Conservation (phyloP, 2,329 filamentous ascomycete genomes). For the Scedosporium boydii region DNA sequence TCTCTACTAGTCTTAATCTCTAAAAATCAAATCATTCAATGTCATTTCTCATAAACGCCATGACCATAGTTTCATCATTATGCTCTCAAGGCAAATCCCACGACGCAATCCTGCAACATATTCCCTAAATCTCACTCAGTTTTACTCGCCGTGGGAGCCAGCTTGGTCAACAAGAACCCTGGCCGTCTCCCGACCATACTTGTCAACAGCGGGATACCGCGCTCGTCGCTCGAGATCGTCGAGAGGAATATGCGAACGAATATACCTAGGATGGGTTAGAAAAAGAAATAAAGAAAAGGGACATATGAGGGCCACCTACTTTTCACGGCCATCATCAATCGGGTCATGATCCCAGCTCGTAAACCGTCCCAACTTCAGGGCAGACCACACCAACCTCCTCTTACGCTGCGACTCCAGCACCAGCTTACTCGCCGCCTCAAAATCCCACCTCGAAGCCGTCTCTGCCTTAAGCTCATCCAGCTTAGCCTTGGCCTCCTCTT, state of each 20-base stretch:
- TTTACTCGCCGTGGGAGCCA: conserved; percentile 32
- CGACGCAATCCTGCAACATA: too few species aligned
- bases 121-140: too few species aligned
- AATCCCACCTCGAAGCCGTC: conserved; percentile 69
- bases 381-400: conserved; percentile 68
- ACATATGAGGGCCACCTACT: conserved; percentile 32
- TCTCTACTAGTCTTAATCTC: not conserved
- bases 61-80: not conserved
- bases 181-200: conserved; percentile 38
- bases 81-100: not conserved
- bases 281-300: conserved; percentile 7
- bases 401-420: conserved; percentile 72
- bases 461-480: conserved; percentile 64
- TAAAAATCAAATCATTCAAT: not conserved
- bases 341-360: conserved; percentile 84
- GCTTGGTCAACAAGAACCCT: conserved; percentile 31
- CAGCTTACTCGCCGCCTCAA: conserved; percentile 63
- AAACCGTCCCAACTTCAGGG: conserved; percentile 65
- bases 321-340: conserved; percentile 55
- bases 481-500: conserved; percentile 36
- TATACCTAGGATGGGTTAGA: conserved; percentile 51
- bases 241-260: conserved; percentile 72
- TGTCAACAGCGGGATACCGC: conserved; percentile 58
- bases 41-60: conserved; percentile 1
- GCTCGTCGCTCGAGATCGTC: conserved; percentile 72